Conservation (phyloP, 306 rosid genomes). For the Hippophae rhamnoides region DNA sequence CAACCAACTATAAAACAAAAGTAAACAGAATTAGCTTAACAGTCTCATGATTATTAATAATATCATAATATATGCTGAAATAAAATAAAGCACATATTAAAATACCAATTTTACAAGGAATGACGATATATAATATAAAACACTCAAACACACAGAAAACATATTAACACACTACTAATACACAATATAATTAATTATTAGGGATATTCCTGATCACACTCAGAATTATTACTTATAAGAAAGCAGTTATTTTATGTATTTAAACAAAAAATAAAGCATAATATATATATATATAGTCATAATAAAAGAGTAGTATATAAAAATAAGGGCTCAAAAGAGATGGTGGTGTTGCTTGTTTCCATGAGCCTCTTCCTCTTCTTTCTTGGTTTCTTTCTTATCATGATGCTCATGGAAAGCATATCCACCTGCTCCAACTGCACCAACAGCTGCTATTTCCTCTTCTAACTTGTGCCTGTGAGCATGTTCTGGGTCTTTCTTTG, state of each 20-base stretch:
- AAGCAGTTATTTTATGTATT: not conserved
- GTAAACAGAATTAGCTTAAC: too few relatives aligned
- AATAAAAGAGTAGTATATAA: not conserved
- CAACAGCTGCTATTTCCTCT: constrained; percentile 59
- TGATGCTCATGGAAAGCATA: constrained; percentile 70
- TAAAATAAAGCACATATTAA: too few relatives aligned
- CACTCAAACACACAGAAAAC: too few relatives aligned
- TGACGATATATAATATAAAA: too few relatives aligned
- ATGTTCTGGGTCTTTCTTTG: constrained; percentile 49
- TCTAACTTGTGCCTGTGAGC: constrained; percentile 63
- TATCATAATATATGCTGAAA: too few relatives aligned
- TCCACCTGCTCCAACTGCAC: constrained; percentile 61
- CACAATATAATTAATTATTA: too few relatives aligned
- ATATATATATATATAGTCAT: not conserved
- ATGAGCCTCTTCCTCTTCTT: constrained; percentile 50
- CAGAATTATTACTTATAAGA: too few relatives aligned
- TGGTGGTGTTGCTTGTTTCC: constrained; percentile 63
- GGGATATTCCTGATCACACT: too few relatives aligned
- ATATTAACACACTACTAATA: too few relatives aligned
- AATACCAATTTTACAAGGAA: too few relatives aligned
- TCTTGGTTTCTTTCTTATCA: constrained; percentile 48
- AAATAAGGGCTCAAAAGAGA: constrained; percentile 11
- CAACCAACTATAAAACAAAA: too few relatives aligned
- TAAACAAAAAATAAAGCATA: not conserved
- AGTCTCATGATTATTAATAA: too few relatives aligned